Evolutionary conservation across 495 filamentous ascomycete species (phyloP).

Genomic region (Jackrogersella multiformis): DNA sequence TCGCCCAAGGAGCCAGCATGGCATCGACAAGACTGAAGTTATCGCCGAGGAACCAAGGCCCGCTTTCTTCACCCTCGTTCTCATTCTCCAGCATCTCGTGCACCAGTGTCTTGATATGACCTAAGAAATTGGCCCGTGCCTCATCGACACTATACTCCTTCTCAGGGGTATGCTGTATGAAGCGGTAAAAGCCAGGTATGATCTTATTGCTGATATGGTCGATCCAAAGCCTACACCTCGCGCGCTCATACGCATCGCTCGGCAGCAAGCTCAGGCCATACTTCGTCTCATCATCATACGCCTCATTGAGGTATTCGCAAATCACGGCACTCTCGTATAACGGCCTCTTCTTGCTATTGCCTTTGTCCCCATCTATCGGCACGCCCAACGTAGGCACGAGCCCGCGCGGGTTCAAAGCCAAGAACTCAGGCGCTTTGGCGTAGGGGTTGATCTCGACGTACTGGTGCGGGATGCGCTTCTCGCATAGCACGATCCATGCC

Average conservation of each 20-base stretch:
- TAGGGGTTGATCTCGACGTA: slow-evolving; percentile 80
- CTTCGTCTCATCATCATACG: slow-evolving; percentile 51
- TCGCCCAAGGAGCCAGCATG: slow-evolving; percentile 71
- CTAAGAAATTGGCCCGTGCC: slow-evolving; percentile 59
- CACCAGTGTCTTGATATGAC: slow-evolving; percentile 63
- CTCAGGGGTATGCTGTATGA: slow-evolving; percentile 69
- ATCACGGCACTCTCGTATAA: slow-evolving; percentile 74
- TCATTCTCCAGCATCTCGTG: slow-evolving; percentile 59
- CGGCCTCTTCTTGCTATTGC: slow-evolving; percentile 56
- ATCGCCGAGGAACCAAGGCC: slow-evolving; percentile 71
- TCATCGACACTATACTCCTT: slow-evolving; percentile 56
- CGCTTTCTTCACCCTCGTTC: slow-evolving; percentile 47
- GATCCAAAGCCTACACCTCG: slow-evolving; percentile 71
- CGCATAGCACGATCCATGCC: slow-evolving; percentile 71
- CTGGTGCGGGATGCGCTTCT: slow-evolving; percentile 76
- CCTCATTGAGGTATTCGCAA: slow-evolving; percentile 76
- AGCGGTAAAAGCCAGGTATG: slow-evolving; percentile 69
- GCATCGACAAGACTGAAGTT: slow-evolving; percentile 69
- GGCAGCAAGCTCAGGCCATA: slow-evolving; percentile 62
- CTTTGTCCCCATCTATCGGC: slow-evolving; percentile 27
- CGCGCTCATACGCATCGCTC: slow-evolving; percentile 63
- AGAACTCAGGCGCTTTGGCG: slow-evolving; percentile 69
- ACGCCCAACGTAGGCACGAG: slow-evolving; percentile 71
- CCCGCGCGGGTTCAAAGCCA: slow-evolving; percentile 73
- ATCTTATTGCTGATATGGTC: slow-evolving; percentile 72